These are phyloP conservation scores for Phytophthora fragariae DNA, from an alignment of 352 stramenopile species.

Conservation along the genomic window DNA sequence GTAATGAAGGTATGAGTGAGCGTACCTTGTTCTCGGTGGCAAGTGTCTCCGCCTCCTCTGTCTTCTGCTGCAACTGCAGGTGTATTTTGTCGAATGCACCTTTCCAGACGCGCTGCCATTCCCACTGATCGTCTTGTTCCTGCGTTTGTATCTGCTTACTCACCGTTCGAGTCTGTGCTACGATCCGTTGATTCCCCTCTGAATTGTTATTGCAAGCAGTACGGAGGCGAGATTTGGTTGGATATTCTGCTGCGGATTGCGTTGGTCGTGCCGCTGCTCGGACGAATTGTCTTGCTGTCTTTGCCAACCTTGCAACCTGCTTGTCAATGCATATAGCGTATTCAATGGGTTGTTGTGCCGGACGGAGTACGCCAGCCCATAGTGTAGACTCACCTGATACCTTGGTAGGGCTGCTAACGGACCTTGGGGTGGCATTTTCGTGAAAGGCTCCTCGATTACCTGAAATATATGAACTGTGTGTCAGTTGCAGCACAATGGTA, in stretches of 20 bases:
- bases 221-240: slow-evolving; percentile 1
- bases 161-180: slow-evolving; percentile 29
- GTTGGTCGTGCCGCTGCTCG: background rate
- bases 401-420: slow-evolving; percentile 57
- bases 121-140: slow-evolving; percentile 70
- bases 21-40: slow-evolving; percentile 56
- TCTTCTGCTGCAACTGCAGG: slow-evolving; percentile 43
- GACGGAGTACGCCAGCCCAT: background rate
- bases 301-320: slow-evolving; percentile 38
- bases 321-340: background rate
- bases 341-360: background rate
- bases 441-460: slow-evolving; percentile 62
- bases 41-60: slow-evolving; percentile 43
- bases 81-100: slow-evolving; percentile 72
- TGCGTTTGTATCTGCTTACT: slow-evolving; percentile 67
- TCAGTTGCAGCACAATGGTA: background rate
- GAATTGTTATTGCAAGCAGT: slow-evolving; percentile 19
- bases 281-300: slow-evolving; percentile 12
- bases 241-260: slow-evolving; percentile 2
- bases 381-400: slow-evolving; percentile 41
- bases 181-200: slow-evolving; percentile 1
- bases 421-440: slow-evolving; percentile 70
- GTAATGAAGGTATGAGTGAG: background rate
- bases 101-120: slow-evolving; percentile 80
- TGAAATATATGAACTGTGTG: slow-evolving; percentile 17